Evolutionary conservation across 2,329 filamentous ascomycete genomes (phyloP).

Genomic region (Raffaelea deltoideospora): DNA sequence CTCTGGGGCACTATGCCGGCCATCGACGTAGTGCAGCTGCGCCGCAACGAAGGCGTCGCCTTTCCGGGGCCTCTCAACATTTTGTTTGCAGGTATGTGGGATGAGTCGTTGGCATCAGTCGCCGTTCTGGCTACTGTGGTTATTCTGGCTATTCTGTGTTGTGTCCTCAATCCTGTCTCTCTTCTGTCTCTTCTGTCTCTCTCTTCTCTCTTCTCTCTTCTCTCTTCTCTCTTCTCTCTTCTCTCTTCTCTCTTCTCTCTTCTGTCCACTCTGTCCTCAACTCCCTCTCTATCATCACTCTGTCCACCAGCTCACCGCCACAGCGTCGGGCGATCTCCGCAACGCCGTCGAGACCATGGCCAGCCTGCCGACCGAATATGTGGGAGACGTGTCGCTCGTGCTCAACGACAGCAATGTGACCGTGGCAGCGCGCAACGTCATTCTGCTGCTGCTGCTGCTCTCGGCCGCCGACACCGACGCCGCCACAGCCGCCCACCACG

Average conservation of each 20-base stretch:
- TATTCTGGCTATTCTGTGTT: no score
- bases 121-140: no score
- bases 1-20: constrained; percentile 1
- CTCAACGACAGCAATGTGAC: constrained; percentile 25
- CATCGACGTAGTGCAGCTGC: background rate
- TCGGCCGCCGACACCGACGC: background rate
- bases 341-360: constrained; percentile 25
- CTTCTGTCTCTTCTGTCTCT: background rate
- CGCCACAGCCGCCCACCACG: constrained; percentile 3
- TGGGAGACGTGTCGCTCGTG: constrained; percentile 10
- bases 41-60: background rate
- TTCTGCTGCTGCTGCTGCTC: constrained; percentile 21
- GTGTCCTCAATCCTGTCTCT: background rate
- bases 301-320: background rate
- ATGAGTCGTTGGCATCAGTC: no score
- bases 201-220: background rate
- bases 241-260: background rate
- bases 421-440: constrained; percentile 23
- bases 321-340: constrained; percentile 27
- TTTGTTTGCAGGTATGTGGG: constrained; percentile 1
- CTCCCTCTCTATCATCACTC: background rate
- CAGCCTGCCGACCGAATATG: constrained; percentile 16
- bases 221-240: no score
- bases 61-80: background rate
- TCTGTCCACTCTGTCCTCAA: no score